These are phyloP conservation scores for Anisogramma anomala DNA, from an alignment of 2,329 filamentous ascomycete species.

Conservation along the genomic window DNA sequence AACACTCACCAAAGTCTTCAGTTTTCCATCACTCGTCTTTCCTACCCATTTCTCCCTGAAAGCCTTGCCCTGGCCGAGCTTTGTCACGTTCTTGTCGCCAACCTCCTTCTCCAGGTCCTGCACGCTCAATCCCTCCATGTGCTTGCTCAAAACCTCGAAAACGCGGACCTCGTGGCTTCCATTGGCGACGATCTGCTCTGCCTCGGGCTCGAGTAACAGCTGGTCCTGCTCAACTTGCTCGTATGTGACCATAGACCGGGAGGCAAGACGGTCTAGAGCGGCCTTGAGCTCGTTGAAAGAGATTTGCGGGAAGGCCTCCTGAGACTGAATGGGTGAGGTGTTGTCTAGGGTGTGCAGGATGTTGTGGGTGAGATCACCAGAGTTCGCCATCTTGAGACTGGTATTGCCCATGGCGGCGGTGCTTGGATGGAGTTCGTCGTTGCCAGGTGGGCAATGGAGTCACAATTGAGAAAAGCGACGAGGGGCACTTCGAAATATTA, in stretches of 20 bases:
- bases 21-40: slow-evolving; percentile 45
- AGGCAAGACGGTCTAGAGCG: slow-evolving; percentile 73
- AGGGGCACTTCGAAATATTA: slow-evolving; percentile 7
- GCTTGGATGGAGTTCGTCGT: background rate
- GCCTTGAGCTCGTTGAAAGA: slow-evolving; percentile 66
- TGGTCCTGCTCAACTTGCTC: slow-evolving; percentile 73
- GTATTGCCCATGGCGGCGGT: background rate
- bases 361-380: slow-evolving; percentile 49
- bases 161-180: slow-evolving; percentile 77
- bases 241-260: slow-evolving; percentile 78
- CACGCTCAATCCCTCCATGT: slow-evolving; percentile 72
- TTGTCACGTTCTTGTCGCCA: slow-evolving; percentile 61
- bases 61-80: slow-evolving; percentile 86
- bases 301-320: slow-evolving; percentile 55
- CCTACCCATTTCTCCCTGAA: slow-evolving; percentile 70
- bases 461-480: slow-evolving; percentile 2
- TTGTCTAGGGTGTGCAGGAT: slow-evolving; percentile 56
- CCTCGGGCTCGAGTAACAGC: slow-evolving; percentile 63
- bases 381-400: slow-evolving; percentile 30
- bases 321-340: slow-evolving; percentile 54
- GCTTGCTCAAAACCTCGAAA: slow-evolving; percentile 60
- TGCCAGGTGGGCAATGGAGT: slow-evolving; percentile 6
- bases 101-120: slow-evolving; percentile 58
- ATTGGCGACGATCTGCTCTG: slow-evolving; percentile 57
- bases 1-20: slow-evolving; percentile 31